A percentile compares a stretch with the other conserved stretches of the same genome.
Conservation (phyloP, 805 yeast species). For the Candida lessepsii region DNA sequence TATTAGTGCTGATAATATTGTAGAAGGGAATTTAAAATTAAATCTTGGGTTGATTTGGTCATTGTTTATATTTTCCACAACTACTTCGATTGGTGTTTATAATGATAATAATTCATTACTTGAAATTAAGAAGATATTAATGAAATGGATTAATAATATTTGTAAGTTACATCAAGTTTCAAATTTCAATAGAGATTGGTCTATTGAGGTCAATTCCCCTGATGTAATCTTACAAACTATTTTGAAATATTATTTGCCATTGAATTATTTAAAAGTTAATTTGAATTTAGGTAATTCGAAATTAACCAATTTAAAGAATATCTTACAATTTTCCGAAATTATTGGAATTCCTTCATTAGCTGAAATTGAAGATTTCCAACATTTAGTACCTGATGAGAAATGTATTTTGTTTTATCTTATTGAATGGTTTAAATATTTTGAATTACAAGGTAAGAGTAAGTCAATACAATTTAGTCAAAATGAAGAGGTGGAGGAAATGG, state of each 20-base stretch:
- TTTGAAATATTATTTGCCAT: slow-evolving; percentile 25
- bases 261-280: slow-evolving; percentile 21
- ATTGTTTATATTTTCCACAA: slow-evolving; percentile 41
- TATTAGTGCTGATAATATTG: slow-evolving; percentile 50
- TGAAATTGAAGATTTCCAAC: slow-evolving; percentile 53
- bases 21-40: slow-evolving; percentile 47
- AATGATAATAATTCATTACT: slow-evolving; percentile 25
- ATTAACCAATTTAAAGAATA: slow-evolving; percentile 30
- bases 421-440: slow-evolving; percentile 52
- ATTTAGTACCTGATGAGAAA: slow-evolving; percentile 56
- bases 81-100: slow-evolving; percentile 20
- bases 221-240: slow-evolving; percentile 45
- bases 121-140: slow-evolving; percentile 31
- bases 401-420: slow-evolving; percentile 57
- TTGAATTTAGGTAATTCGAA: slow-evolving; percentile 19
- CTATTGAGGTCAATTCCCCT: slow-evolving; percentile 45
- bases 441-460: slow-evolving; percentile 14
- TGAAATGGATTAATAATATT: slow-evolving; percentile 51
- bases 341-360: slow-evolving; percentile 52
- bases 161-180: slow-evolving; percentile 24
- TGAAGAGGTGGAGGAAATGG: neutral
- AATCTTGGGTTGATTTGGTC: slow-evolving; percentile 52
- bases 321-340: slow-evolving; percentile 43
- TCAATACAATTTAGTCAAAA: neutral
- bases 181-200: slow-evolving; percentile 59